Base-by-base conservation (phyloP, 2,329 filamentous ascomycete species). In the Leptographium procerum region DNA sequence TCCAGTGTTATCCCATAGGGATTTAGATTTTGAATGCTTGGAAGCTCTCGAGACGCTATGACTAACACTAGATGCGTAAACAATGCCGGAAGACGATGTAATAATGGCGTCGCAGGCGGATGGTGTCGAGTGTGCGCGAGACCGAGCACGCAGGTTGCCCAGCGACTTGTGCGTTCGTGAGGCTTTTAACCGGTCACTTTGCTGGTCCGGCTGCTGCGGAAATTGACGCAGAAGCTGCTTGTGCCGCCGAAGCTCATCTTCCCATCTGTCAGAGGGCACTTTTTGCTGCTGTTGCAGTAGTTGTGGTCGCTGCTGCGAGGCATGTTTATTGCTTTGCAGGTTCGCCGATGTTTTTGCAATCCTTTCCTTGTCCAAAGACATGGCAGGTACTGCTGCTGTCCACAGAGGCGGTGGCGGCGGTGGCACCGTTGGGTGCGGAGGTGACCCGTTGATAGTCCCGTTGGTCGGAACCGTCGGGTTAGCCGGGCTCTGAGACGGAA, bases 91-190 rank as follows among this genome's bases (percentile, higher is more conserved):
- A 11, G 47, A 45, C 26, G 52, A 22, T 3, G 43, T 29, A 19
- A 29, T 31, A 2, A 31, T 36, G 34, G 55, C 48, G n/a, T 52
- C 36, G 7, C n/a, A 45, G 5, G 47, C 28, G 2, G 22, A 19
- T 2, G 57, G 47, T 5, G 54, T 48, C 1, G 61, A 60, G 7
- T 61, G 52, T 3, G 61, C 57, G 26, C 58, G 57, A 2, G 59
- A 58, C 1, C 59, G 58, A 5, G 54, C 55, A 13, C 62, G 61
- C 2, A 64, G 56, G 19, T 64, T 64, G 10, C 61, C 61, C 0
- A 64, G 48, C 14, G 62, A 64, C 8, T 58, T 58, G 47, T 63
- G 52, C 13, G 57, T 47, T 6, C 62, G 60, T 4, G 55, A 56
- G 1, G 59, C 54, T 24, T 58, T 59, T 0, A 56, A 55, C 16